Base-by-base conservation (phyloP, 192 early-diverging fungal genomes). In the Linnemannia hyalina region DNA sequence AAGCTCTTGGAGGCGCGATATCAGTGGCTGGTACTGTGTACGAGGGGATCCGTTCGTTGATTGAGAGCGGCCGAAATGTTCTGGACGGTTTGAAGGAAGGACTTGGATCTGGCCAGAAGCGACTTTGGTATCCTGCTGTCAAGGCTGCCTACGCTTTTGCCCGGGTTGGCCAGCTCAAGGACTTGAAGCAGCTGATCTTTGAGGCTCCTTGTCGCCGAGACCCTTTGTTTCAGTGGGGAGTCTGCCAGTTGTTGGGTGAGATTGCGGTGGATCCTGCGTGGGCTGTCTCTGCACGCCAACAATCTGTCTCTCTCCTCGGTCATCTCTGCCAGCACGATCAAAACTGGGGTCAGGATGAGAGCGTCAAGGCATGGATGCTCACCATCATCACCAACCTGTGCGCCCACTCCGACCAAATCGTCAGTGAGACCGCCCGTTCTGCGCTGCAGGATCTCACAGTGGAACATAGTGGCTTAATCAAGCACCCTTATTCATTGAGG, bases 81-180 rank as follows among this genome's bases (percentile, higher is more conserved):
- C 60, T 75, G 74, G 55, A 75, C 16, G 42, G 15, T n/a, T 35
- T 75, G 36, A 75, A 63, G 60, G 52, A 36, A 32, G 74, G 13
- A 15, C 23, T 57, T 52, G 54, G 47, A 36, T 35, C 26, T 63
- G 68, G 40, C 6, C 22, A 46, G 29, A 49, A 35, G 44, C 35
- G 60, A 46, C 10, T 47, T 2, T 73, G 77, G 77, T 79, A 79
- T 69, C 35, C 77, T 52, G 77, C 77, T 44, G 23, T 79, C 36
- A 35, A 70, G 1, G 70, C 49, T 22, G 26, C 38, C 3, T 69
- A 79, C 4, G 16, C 35, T 4, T 41, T 77, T n/a, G 42, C 54
- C 40, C 57, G 40, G 40, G 76, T 29, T 22, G 76, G 76, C 15
- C 76, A 71, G 16, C 40, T 79, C 1, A 0, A 42, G 46, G 54